phyloP scores from a whole-genome alignment of 495 filamentous ascomycete genomes.

The Hypoxylon rickii region DNA sequence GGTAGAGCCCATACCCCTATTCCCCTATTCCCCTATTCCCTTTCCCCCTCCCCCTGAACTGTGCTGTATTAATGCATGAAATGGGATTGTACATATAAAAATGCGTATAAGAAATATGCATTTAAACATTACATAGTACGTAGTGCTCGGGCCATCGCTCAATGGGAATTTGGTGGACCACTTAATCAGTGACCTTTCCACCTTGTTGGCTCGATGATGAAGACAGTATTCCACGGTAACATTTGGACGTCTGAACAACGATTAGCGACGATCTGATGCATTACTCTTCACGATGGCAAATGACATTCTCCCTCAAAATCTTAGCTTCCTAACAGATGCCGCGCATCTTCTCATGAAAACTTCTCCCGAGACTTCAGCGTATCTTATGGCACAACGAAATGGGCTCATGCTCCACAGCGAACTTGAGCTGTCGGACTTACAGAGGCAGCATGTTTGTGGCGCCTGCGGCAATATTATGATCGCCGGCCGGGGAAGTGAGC shows the following conservation, averaged over 20 bases:
- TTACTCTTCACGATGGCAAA: slow-evolving; percentile 33
- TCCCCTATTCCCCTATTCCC: too few species aligned
- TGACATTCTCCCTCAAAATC: slow-evolving; percentile 33
- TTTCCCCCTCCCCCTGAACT: too few species aligned
- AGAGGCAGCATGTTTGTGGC: slow-evolving; percentile 53
- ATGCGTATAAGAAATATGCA: too few species aligned
- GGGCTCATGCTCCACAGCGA: slow-evolving; percentile 49
- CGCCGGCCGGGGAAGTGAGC: slow-evolving; percentile 43
- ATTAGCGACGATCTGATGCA: neutral
- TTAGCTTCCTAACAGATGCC: slow-evolving; percentile 54
- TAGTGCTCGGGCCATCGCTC: too few species aligned
- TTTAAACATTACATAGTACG: neutral
- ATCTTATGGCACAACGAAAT: slow-evolving; percentile 52
- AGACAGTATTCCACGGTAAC: too few species aligned
- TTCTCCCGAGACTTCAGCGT: slow-evolving; percentile 54
- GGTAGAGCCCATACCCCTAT: too few species aligned
- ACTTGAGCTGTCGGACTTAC: slow-evolving; percentile 45
- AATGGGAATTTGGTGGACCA: neutral
- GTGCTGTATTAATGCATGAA: too few species aligned
- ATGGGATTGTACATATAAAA: too few species aligned
- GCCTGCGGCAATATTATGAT: slow-evolving; percentile 60
- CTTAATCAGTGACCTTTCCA: slow-evolving; percentile 15
- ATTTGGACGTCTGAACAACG: neutral
- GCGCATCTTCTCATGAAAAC: slow-evolving; percentile 52
- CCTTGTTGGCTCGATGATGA: slow-evolving; percentile 1